phyloP scores from a whole-genome alignment of 2,329 filamentous ascomycete genomes.

The Venturia carpophila region DNA sequence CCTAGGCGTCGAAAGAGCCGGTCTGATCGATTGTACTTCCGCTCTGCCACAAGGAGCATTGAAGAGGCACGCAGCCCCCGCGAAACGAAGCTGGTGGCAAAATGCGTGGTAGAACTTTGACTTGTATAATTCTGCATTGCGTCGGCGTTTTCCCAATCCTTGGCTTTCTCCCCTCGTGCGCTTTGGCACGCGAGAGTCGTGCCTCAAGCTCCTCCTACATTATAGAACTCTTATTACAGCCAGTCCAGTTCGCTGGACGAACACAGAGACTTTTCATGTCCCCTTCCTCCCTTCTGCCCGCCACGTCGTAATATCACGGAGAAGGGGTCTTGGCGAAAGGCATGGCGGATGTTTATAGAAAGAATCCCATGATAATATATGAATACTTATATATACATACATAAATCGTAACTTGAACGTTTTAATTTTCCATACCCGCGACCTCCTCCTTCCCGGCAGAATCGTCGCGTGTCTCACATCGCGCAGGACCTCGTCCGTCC shows the following conservation, averaged over 20 bases:
- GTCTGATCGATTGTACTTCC: conserved; percentile 13
- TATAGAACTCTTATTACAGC: background rate
- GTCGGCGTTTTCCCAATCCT: background rate
- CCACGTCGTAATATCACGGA: too few relatives aligned
- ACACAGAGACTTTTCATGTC: background rate
- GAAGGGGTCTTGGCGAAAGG: too few relatives aligned
- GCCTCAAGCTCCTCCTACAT: background rate
- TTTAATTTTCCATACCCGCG: too few relatives aligned
- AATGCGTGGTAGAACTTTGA: background rate
- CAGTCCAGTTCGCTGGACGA: background rate
- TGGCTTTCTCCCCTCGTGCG: background rate
- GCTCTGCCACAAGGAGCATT: conserved; percentile 1
- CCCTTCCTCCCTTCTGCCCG: too few relatives aligned
- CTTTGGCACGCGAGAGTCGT: background rate
- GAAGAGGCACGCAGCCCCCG: background rate
- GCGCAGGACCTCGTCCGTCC: too few relatives aligned
- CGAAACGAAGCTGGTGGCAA: conserved; percentile 11
- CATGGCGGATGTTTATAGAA: too few relatives aligned
- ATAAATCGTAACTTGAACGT: too few relatives aligned
- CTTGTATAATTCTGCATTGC: background rate
- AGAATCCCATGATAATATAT: too few relatives aligned
- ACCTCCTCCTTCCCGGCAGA: too few relatives aligned
- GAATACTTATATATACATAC: too few relatives aligned
- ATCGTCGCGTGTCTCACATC: too few relatives aligned
- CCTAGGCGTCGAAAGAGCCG: conserved; percentile 4